phyloP scores from a whole-genome alignment of 768 basidiomycete genomes.

The Trametes cingulata region DNA sequence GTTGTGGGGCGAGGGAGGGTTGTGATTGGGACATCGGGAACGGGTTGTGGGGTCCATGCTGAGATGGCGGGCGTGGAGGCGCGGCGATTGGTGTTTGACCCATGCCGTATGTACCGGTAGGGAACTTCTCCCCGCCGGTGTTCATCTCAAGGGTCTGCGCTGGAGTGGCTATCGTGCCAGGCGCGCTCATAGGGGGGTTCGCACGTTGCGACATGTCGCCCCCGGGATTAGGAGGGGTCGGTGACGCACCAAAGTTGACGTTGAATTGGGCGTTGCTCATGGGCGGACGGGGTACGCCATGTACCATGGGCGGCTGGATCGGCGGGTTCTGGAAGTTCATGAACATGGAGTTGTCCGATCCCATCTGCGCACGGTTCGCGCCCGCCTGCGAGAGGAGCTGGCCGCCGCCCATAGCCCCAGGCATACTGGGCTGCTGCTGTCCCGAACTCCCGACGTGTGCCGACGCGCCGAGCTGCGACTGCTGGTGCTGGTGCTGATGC shows the following conservation, averaged over 20 bases:
- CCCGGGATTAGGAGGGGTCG: slow-evolving; percentile 50
- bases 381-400: slow-evolving; percentile 36
- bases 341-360: slow-evolving; percentile 49
- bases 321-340: slow-evolving; percentile 43
- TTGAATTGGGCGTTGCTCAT: slow-evolving; percentile 36
- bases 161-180: slow-evolving; percentile 51
- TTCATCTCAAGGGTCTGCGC: slow-evolving; percentile 65
- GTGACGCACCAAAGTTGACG: slow-evolving; percentile 36
- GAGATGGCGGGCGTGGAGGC: slow-evolving; percentile 19
- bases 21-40: slow-evolving; percentile 23
- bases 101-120: slow-evolving; percentile 9
- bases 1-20: slow-evolving; percentile 36
- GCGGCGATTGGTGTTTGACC: slow-evolving; percentile 3
- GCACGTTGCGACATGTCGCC: slow-evolving; percentile 43
- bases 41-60: slow-evolving; percentile 30
- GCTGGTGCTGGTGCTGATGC: slow-evolving; percentile 40
- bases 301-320: slow-evolving; percentile 35
- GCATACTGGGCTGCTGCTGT: slow-evolving; percentile 35
- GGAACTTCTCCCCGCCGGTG: slow-evolving; percentile 3
- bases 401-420: slow-evolving; percentile 16
- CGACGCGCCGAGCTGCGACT: slow-evolving; percentile 40
- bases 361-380: slow-evolving; percentile 45
- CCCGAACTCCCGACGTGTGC: slow-evolving; percentile 42
- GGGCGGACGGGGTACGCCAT: slow-evolving; percentile 26
- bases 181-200: slow-evolving; percentile 34